Base-by-base conservation (phyloP, 78 protist species). In the Guillardia theta region DNA sequence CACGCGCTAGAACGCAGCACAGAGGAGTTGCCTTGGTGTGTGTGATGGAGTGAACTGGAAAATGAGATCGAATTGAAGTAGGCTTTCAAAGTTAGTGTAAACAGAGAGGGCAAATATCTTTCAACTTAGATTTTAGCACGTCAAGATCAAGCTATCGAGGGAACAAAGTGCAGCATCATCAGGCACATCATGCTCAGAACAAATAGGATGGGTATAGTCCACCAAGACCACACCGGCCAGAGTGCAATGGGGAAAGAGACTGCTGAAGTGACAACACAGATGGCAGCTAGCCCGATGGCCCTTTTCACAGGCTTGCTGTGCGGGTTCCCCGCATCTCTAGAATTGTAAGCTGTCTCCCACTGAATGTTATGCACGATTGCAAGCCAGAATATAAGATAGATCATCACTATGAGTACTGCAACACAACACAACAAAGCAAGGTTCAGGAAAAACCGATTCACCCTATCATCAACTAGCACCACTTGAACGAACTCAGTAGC, bases 371-470 rank as follows among this genome's bases (percentile, higher is more conserved):
- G 83, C n/a, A 70, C 83, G 83, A 70, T 24, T 1, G 83, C 33
- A 43, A 70, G 83, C 83, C 83, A 70, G 41, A 70, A 70, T 36
- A 70, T 70, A 6, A 70, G 83, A 24, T 70, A 70, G 83, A 70
- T 36, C 5, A 70, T 70, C 36, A 70, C 6, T 36, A 18, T 24
- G 36, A 70, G 22, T 36, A 70, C 36, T 15, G 6, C 36, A 0
- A 70, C 36, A 43, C 27, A 36, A 43, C 46, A 12, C 1, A 70
- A 36, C 36, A 70, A 43, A 1, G 46, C 83, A 2, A 33, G n/a
- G 83, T 70, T 70, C 46, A 70, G 83, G 41, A 70, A 70, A 43
- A 33, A 70, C 45, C 83, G 83, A 6, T 70, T 70, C 4, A 70
- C 83, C 10, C 83, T 36, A 36, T 70, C 83, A 24, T 70, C 83